A percentile compares a stretch with the other conserved stretches of the same genome.
Evolutionary conservation across 2,329 filamentous ascomycete species (phyloP).

Genomic region (Talaromyces sp.): DNA sequence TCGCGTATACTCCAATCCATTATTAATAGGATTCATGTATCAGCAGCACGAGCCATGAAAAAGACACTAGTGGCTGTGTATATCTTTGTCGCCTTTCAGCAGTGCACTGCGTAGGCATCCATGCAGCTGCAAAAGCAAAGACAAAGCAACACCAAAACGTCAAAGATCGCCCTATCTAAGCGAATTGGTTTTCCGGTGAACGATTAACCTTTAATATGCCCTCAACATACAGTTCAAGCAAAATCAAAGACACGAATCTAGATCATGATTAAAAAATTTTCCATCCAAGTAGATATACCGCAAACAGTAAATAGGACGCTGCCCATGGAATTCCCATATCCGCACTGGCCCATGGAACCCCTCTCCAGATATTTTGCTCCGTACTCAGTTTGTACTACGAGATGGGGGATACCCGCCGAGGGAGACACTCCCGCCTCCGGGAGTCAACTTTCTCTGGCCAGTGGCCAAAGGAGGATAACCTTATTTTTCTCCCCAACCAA

Average conservation of each 20-base stretch:
- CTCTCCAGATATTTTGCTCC: not conserved
- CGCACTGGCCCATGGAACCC: not conserved
- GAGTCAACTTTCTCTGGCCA: not conserved
- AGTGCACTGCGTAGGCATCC: not conserved
- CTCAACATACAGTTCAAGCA: not conserved
- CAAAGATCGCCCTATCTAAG: not conserved
- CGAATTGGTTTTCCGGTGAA: not conserved
- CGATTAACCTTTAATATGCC: not conserved
- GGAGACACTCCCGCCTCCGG: not conserved
- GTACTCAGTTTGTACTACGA: not conserved
- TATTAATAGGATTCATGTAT: not conserved
- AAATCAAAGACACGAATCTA: not conserved
- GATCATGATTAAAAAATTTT: not conserved
- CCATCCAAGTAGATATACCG: not conserved
- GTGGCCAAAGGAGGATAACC: not conserved
- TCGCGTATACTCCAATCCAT: not conserved
- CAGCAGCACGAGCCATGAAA: not conserved
- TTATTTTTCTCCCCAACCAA: not conserved
- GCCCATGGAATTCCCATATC: not conserved
- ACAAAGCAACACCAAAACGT: not conserved
- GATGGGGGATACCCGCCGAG: not conserved
- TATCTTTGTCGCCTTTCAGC: not conserved
- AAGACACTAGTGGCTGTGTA: slow-evolving; percentile 1
- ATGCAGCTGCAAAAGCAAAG: not conserved
- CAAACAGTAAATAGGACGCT: not conserved